Evolutionary conservation across 192 early-diverging fungal species (phyloP), one percentile per base, ranked within the genome.

Genomic region (Physocladia obscura): DNA sequence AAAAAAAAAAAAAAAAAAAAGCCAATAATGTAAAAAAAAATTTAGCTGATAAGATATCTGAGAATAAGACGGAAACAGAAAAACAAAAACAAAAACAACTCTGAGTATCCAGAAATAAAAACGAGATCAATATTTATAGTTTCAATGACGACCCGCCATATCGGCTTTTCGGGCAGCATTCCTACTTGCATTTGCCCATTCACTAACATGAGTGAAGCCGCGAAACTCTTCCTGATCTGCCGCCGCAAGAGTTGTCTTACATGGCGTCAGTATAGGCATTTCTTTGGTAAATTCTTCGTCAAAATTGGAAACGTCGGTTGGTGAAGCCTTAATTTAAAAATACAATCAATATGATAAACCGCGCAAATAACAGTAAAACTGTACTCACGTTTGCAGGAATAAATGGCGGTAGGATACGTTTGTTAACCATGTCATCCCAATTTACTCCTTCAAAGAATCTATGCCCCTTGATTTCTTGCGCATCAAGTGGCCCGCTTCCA

Each of bases 281-380:
- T 98, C 95, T 37, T 85, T 82, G 19, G 97, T 99, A 70, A 99
- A 99, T 82, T 99, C 96, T 24, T 89, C 86, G 71, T 99, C 97
- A 89, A 99, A 99, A 88, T 98, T 98, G 44, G 94, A 96, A 5
- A 93, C 91, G 71, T 99, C 97, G 13, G 91, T 88, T 57, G 89
- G 81, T 24, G 84, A 81, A 0, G 75, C 79, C 84, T 87, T 36
- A n/a, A 44, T n/a, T 8, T 13, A 44, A 13, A n/a, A n/a, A n/a
- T 44, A 8, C 8, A 44, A 44, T 13, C 2, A 38, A 67, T n/a
- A n/a, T n/a, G n/a, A n/a, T n/a, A 49, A 13, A 21, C 57, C 27
- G n/a, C 35, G 56, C 2, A 62, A 56, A 30, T 37, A 49, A 57
- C 4, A 38, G 22, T 49, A 19, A 36, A 4, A 61, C 38, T 3